Conservation (phyloP, 192 early-diverging fungal genomes). For the Rhizophagus sp. region DNA sequence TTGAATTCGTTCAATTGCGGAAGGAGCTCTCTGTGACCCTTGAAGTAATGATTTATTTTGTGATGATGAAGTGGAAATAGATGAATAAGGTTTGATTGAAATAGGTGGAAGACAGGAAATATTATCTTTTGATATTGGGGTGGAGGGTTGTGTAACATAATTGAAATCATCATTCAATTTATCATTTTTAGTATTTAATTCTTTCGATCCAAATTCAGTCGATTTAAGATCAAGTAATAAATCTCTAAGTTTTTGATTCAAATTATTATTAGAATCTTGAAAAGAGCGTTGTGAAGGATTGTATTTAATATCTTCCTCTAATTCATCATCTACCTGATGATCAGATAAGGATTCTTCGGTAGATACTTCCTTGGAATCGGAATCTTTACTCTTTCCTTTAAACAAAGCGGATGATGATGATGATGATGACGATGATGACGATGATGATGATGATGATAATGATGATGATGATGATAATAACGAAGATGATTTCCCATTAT, state of each 20-base stretch:
- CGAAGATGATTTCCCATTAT: neutral
- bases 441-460: neutral
- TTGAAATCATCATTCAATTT: neutral
- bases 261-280: neutral
- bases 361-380: neutral
- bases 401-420: neutral
- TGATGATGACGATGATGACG: neutral
- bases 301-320: neutral
- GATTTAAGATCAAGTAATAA: neutral
- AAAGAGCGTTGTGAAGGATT: neutral
- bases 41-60: neutral
- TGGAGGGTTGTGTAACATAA: neutral
- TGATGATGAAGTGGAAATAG: neutral
- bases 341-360: neutral
- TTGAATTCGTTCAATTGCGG: neutral
- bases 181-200: neutral
- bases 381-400: neutral
- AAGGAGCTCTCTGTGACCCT: neutral
- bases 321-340: neutral
- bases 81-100: neutral
- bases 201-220: neutral
- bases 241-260: neutral
- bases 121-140: neutral
- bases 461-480: neutral
- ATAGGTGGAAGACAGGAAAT: neutral